Evolutionary conservation across 345 rosid genomes (phyloP), one percentile per base, ranked within the genome.

Genomic region (Linum tenue): DNA sequence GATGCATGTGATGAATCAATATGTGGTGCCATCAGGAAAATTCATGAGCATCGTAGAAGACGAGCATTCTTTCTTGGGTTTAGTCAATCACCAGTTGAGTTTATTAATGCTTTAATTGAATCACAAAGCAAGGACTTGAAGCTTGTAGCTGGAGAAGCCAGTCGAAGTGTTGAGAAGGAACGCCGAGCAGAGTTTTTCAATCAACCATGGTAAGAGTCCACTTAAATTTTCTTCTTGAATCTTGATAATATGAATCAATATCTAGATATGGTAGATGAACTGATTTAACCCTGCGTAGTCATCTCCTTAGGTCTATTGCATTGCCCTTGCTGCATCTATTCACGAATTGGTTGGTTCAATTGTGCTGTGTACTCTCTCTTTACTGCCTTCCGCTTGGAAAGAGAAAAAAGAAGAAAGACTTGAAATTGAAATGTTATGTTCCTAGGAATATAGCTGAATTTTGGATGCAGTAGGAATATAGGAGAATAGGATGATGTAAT

Each of bases 31-130:
- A 84, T 90, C 67, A 85, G 90, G 81, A 94, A 94, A 79, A 86
- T 94, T 64, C 95, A 90, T 48, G 99, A 90, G 74, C 99, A 94
- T 72, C 83, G 99, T 10, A 81, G 88, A 74, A 81, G 99, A 65
- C 75, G 97, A 17, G 96, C 97, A 1, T 92, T 92, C 73, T 92
- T 92, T 75, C 92, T 92, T 65, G 98, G 98, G 58, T 90, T 92
- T 74, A 90, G 99, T 76, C 99, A 90, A 63, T 90, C 96, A 38
- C 99, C 99, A 42, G 95, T 86, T 55, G 99, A 94, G 68, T 94
- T 94, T 74, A 85, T 90, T 59, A 86, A 94, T 69, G 91, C 97
- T 56, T 65, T 94, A 78, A 94, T 88, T 40, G 97, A 90, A 63
- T 94, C 99, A 51, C 99, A 94, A 75, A 81, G 88, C 84, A 83